A percentile compares a stretch with the other conserved stretches of the same genome.
Conservation (phyloP, 2,329 filamentous ascomycete species). For the Taxawa tesnikishii region DNA sequence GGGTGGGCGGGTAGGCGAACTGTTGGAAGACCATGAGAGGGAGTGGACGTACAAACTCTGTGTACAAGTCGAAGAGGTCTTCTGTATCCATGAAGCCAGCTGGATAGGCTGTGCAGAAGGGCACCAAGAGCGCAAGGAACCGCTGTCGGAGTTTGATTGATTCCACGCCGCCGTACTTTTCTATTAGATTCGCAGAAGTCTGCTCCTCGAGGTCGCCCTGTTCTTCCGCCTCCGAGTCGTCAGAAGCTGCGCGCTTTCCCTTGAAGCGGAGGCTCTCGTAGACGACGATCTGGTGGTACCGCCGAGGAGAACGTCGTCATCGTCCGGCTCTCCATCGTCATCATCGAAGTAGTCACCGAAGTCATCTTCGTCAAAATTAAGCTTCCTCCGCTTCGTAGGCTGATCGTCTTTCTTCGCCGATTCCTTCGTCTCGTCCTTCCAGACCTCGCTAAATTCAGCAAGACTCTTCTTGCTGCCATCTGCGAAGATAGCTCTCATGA, state of each 20-base stretch:
- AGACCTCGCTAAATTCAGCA: slow-evolving; percentile 52
- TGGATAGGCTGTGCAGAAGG: slow-evolving; percentile 24
- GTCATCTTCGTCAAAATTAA: slow-evolving; percentile 48
- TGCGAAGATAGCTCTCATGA: slow-evolving; percentile 56
- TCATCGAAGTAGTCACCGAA: slow-evolving; percentile 50
- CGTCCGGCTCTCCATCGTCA: slow-evolving; percentile 26
- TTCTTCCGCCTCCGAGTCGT: too few relatives aligned
- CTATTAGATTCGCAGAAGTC: slow-evolving; percentile 4
- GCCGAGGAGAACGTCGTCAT: slow-evolving; percentile 2
- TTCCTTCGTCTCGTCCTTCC: slow-evolving; percentile 49
- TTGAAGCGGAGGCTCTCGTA: too few relatives aligned
- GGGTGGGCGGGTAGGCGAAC: slow-evolving; percentile 37
- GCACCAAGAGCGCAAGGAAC: slow-evolving; percentile 44
- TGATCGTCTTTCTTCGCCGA: slow-evolving; percentile 36
- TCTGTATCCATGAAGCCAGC: slow-evolving; percentile 36
- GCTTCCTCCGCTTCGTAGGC: slow-evolving; percentile 23
- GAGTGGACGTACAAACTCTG: slow-evolving; percentile 44
- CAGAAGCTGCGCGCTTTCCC: too few relatives aligned
- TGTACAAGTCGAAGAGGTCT: slow-evolving; percentile 48
- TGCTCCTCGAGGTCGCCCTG: neutral
- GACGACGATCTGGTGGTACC: too few relatives aligned
- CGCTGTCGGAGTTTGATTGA: slow-evolving; percentile 51
- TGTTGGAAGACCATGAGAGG: slow-evolving; percentile 46
- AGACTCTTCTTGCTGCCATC: slow-evolving; percentile 44
- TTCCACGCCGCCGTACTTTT: slow-evolving; percentile 30